These are phyloP conservation scores for Mortierella sp. DNA, from an alignment of 371 early-diverging fungal genomes.

Conservation along the genomic window DNA sequence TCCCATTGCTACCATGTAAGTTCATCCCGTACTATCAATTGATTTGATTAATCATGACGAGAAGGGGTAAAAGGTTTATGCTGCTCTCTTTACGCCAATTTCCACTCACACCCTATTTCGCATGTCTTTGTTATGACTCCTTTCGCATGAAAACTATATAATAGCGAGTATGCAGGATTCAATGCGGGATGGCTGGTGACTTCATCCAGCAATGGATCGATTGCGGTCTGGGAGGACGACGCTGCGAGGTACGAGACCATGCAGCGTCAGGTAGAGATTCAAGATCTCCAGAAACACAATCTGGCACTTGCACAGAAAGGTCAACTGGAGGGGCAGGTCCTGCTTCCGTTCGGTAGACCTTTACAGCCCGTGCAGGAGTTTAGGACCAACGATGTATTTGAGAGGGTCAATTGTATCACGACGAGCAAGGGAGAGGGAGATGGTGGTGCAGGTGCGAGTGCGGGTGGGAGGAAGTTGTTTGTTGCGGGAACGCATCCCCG, in stretches of 20 bases:
- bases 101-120: too few relatives aligned
- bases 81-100: too few relatives aligned
- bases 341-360: conserved; percentile 29
- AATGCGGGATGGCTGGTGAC: conserved; percentile 37
- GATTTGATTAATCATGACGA: background rate
- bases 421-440: conserved; percentile 14
- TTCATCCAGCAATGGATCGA: conserved; percentile 42
- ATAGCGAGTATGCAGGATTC: conserved; percentile 47
- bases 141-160: background rate
- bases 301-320: background rate
- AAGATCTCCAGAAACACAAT: background rate
- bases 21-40: background rate
- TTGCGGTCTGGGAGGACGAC: conserved; percentile 49
- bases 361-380: conserved; percentile 37
- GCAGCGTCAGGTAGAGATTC: conserved; percentile 12
- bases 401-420: conserved; percentile 46
- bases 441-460: background rate
- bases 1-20: conserved; percentile 49
- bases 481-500: conserved; percentile 43
- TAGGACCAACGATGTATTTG: conserved; percentile 34
- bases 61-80: too few relatives aligned
- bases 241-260: conserved; percentile 28
- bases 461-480: conserved; percentile 20
- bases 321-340: background rate
- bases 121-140: too few relatives aligned